Evolutionary conservation across 495 filamentous ascomycete genomes (phyloP), one percentile per base, ranked within the genome.

Genomic region (Pyrenula aspistea): DNA sequence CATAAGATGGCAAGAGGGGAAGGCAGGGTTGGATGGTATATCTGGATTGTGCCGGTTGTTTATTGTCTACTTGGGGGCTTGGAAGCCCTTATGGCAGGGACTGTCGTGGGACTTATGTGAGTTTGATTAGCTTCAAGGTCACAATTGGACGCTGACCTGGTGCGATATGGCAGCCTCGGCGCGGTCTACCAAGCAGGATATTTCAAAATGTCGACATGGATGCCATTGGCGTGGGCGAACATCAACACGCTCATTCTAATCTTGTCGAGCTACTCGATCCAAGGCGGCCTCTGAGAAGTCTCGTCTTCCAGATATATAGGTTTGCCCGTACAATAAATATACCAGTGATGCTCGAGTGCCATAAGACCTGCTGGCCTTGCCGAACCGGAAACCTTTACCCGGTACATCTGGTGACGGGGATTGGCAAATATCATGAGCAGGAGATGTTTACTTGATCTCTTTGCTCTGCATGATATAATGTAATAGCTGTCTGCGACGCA

Each of bases 191-290:
- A 87, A 60, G 81, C 89, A 15, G 93, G 91, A 25, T 88, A 84
- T 68, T 96, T 95, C 65, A 72, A 82, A 59, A 95, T 97, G 92
- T 94, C 90, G 54, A 96, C 93, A 1, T 98, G 94, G 93, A 86
- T 96, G 48, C 93, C 93, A 12, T 89, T 95, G 63, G 78, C 94
- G 53, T 98, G 93, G 93, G 86, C 84, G n/a, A 76, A 87, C 61
- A 85, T 96, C 66, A 96, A 91, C 63, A 82, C 94, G 1, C 67
- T 96, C 55, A 81, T 96, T n/a, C 68, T 98, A 49, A 86, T 96
- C 54, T 68, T 97, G 49, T 93, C 91, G 2, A 96, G 91, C 12
- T 98, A 96, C 68, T 88, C 91, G 10, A 91, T 96, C 57, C 90
- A 94, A 63, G 92, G 92, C n/a, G 93, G 90, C 25, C 75, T 98